Conservation (phyloP, 345 rosid genomes). For the Gossypium anomalum region DNA sequence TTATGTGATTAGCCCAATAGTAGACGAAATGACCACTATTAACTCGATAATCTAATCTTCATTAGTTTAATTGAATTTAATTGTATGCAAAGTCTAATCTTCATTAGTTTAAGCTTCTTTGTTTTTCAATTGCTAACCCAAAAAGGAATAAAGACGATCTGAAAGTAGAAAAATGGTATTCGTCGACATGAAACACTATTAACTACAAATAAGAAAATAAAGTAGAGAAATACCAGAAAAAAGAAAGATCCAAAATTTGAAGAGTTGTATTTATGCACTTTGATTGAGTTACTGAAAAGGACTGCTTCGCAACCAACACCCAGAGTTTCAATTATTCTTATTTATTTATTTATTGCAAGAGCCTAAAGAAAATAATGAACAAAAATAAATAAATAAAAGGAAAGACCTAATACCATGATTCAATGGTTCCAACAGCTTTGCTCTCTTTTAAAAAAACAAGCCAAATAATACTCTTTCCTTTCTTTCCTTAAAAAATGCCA, state of each 20-base stretch:
- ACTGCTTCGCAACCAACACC: conserved; percentile 3
- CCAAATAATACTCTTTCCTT: neutral
- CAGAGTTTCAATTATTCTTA: neutral
- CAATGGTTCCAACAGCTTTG: neutral
- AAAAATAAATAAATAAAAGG: neutral
- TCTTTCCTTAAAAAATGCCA: neutral
- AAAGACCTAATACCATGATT: neutral
- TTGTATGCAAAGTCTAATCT: no score
- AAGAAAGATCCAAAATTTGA: conserved; percentile 11
- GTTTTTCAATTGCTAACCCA: no score
- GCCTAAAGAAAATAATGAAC: neutral
- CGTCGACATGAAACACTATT: no score
- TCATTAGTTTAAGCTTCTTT: no score
- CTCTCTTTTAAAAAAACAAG: no score
- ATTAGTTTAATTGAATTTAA: no score
- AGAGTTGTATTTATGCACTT: conserved; percentile 22
- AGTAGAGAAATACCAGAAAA: conserved; percentile 6
- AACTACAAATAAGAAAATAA: conserved; percentile 10
- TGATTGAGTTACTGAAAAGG: conserved; percentile 24
- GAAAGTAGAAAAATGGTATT: no score
- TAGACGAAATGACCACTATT: no score
- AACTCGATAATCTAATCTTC: no score
- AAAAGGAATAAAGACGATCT: no score
- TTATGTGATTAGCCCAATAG: no score
- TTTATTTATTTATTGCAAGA: neutral